These are phyloP conservation scores for Sugiyamaella sp. DNA, from an alignment of 1,139 yeast species.

Conservation along the genomic window DNA sequence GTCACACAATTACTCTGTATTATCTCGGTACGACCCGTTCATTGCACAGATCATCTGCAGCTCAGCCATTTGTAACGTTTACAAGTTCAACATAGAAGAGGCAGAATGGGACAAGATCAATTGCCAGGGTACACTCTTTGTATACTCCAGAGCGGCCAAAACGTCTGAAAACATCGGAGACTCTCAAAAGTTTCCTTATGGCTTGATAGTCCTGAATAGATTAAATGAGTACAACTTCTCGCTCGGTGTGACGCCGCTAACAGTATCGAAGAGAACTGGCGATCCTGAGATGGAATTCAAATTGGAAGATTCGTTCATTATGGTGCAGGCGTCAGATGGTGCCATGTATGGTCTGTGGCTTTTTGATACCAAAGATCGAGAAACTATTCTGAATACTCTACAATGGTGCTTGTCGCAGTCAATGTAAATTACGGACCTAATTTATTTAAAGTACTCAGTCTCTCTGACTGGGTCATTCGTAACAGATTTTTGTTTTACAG, in stretches of 20 bases:
- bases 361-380: slow-evolving; percentile 74
- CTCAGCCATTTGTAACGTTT: slow-evolving; percentile 82
- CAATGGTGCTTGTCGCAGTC: slow-evolving; percentile 47
- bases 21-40: slow-evolving; percentile 80
- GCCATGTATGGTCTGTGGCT: slow-evolving; percentile 91
- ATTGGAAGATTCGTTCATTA: slow-evolving; percentile 75
- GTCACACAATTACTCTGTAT: slow-evolving; percentile 71
- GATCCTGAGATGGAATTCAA: slow-evolving; percentile 71
- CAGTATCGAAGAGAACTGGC: slow-evolving; percentile 46
- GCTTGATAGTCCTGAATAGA: slow-evolving; percentile 76
- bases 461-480: not conserved
- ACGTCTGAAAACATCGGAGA: slow-evolving; percentile 30
- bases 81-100: slow-evolving; percentile 61
- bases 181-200: slow-evolving; percentile 60
- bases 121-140: slow-evolving; percentile 78
- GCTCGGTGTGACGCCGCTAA: slow-evolving; percentile 71
- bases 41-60: slow-evolving; percentile 72
- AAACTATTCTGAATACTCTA: slow-evolving; percentile 59
- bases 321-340: slow-evolving; percentile 73
- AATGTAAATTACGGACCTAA: slow-evolving; percentile 14
- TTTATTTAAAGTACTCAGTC: not conserved
- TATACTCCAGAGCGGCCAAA: slow-evolving; percentile 63
- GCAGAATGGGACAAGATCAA: slow-evolving; percentile 84
- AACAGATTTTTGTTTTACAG: not conserved
- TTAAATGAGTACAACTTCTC: slow-evolving; percentile 76